Base-by-base conservation (phyloP, 108 stramenopile genomes). In the Fragilaria crotonensis region DNA sequence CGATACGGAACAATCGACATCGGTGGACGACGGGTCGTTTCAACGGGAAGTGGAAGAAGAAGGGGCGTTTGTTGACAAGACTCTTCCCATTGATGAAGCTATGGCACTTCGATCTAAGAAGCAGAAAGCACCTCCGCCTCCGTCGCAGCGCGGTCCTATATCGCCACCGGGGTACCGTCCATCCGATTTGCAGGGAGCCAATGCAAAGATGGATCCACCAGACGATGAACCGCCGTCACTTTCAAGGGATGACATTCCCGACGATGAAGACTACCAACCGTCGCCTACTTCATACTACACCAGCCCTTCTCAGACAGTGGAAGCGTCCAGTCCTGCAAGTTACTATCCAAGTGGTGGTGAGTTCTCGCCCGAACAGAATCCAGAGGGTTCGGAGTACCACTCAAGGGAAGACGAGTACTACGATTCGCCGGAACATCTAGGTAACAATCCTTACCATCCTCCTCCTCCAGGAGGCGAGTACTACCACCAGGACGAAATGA, bases 211-310 rank as follows among this genome's bases (percentile, higher is more conserved):
- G 52, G 73, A 74, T 53, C 78, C 78, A 45, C 78, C 78, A 17
- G 77, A 78, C 29, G 77, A 78, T 54, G 72, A 78, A 41, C 77
- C 77, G 7, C 77, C 77, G 21, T 73, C 72, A 57, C 50, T 78
- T 22, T 27, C 51, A 26, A 18, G 51, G 5, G 45, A 28, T 28
- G 27, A 52, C 27, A 27, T 5, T 26, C 51, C 51, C 23, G 51
- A 52, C 23, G 51, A 52, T 28, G 50, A 65, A 60, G 21, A 69
- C n/a, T n/a, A n/a, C n/a, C n/a, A n/a, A n/a, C n/a, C n/a, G n/a
- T n/a, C n/a, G n/a, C n/a, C n/a, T n/a, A n/a, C n/a, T n/a, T n/a
- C n/a, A n/a, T n/a, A n/a, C n/a, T n/a, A n/a, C n/a, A n/a, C n/a
- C n/a, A n/a, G n/a, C n/a, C n/a, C n/a, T n/a, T n/a, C n/a, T n/a